Evolutionary conservation across 2,329 filamentous ascomycete species (phyloP), one percentile per base, ranked within the genome.

Genomic region (Apiospora pterosperma): DNA sequence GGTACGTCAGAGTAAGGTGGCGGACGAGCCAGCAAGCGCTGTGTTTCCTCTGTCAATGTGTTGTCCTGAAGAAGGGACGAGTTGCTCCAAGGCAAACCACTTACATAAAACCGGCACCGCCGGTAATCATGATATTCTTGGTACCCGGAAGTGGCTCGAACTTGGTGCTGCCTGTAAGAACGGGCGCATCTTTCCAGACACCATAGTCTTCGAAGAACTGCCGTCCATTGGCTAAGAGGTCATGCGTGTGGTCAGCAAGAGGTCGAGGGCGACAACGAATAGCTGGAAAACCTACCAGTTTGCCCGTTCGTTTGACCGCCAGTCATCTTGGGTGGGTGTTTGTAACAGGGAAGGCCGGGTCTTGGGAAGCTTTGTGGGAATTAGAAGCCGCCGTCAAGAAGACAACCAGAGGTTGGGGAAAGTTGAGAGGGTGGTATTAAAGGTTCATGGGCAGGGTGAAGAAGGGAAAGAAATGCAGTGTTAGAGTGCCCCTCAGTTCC

Each of bases 31-130:
- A 95, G 75, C 90, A 93, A 62, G 90, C 92, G 77, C 91, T 93
- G 73, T 61, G 73, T 61, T 68, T 64, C 61, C 59, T 52, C 62
- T 10, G 58, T 75, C 63, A 76, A 72, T 67, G 36, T 8, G 48
- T 16, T 34, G 48, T 28, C 31, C 28, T 19, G n/a, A 34, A 55
- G 19, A 5, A 4, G 11, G n/a, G 4, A 16, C n/a, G 58, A 6
- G 6, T 16, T 25, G 34, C 34, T 58, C 23, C 36, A 36, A 63
- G 21, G 19, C 23, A 23, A 44, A 64, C 10, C 58, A 31, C 89
- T 77, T 82, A 93, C 91, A 95, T 94, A 82, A 96, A 96, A 70
- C 92, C 92, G 67, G 91, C 92, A 63, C 92, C 92, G 61, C 92
- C 92, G 23, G 92, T 95, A 68, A 96, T 85, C 84, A 95, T 89